A percentile compares a stretch with the other conserved stretches of the same genome.
These are phyloP conservation scores for Calophaca sinica DNA, from an alignment of 306 rosid species.

Conservation along the genomic window DNA sequence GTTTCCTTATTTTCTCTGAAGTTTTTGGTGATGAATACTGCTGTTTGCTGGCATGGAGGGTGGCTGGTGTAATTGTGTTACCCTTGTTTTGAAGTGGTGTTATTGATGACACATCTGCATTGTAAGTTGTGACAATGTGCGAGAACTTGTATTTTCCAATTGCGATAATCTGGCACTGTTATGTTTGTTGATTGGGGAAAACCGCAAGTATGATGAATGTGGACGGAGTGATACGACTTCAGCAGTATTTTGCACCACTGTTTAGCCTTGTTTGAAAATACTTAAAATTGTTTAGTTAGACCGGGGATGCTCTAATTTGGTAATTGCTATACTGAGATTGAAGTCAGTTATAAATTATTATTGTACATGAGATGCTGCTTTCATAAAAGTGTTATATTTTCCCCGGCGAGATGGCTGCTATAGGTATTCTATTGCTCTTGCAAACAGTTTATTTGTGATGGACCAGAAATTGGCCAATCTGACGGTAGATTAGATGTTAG, in stretches of 20 bases:
- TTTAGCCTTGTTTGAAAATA: neutral
- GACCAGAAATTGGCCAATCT: constrained; percentile 38
- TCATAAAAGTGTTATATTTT: constrained; percentile 3
- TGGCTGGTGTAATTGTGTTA: constrained; percentile 35
- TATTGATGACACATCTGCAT: constrained; percentile 13
- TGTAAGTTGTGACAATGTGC: constrained; percentile 19
- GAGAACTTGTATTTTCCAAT: constrained; percentile 20
- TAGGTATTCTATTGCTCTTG: constrained; percentile 34
- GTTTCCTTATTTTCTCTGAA: constrained; percentile 37
- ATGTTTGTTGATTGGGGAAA: constrained; percentile 32
- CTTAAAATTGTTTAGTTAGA: constrained; percentile 19
- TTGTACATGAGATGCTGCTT: constrained; percentile 19
- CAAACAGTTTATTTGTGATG: constrained; percentile 39
- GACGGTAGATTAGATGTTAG: constrained; percentile 41
- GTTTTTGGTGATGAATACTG: constrained; percentile 22
- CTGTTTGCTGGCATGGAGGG: constrained; percentile 38
- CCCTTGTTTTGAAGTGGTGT: constrained; percentile 32
- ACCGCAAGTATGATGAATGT: constrained; percentile 16
- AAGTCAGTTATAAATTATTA: constrained; percentile 17
- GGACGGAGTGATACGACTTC: constrained; percentile 33
- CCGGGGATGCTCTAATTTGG: constrained; percentile 15
- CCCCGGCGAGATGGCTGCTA: constrained; percentile 3
- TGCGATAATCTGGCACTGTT: constrained; percentile 16
- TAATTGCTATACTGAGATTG: constrained; percentile 10
- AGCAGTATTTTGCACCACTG: neutral